These are phyloP conservation scores for Erysimum cheiranthoides DNA, from an alignment of 345 rosid species.

Conservation along the genomic window DNA sequence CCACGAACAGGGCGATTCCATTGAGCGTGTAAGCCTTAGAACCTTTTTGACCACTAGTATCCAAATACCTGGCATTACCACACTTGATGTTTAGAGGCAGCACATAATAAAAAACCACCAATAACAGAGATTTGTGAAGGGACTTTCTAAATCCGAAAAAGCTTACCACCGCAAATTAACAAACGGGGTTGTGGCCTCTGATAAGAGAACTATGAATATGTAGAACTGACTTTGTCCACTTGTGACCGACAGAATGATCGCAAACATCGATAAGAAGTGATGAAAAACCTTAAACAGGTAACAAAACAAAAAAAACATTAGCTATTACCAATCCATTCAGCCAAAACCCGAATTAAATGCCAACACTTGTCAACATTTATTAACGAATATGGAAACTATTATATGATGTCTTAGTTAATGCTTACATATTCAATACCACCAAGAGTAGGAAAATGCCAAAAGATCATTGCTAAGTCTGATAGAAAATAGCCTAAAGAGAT, in stretches of 20 bases:
- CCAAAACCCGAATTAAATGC: neutral
- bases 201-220: conserved; percentile 80
- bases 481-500: conserved; percentile 82
- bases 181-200: conserved; percentile 81
- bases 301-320: conserved; percentile 13
- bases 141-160: conserved; percentile 5
- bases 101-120: neutral
- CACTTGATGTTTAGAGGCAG: neutral
- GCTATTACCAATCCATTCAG: neutral
- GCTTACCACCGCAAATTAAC: conserved; percentile 85
- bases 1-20: conserved; percentile 75
- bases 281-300: conserved; percentile 61
- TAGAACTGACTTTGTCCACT: conserved; percentile 82
- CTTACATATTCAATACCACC: conserved; percentile 89
- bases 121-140: neutral
- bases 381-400: neutral
- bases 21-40: conserved; percentile 63
- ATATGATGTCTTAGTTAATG: conserved; percentile 26
- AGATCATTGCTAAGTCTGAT: conserved; percentile 75
- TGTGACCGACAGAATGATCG: conserved; percentile 65
- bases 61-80: conserved; percentile 68
- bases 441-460: conserved; percentile 75
- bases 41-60: conserved; percentile 70
- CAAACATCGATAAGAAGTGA: conserved; percentile 77
- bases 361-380: neutral